A percentile compares a stretch with the other conserved stretches of the same genome.
phyloP scores from a whole-genome alignment of 495 filamentous ascomycete species.

The Daldinia concentrica region DNA sequence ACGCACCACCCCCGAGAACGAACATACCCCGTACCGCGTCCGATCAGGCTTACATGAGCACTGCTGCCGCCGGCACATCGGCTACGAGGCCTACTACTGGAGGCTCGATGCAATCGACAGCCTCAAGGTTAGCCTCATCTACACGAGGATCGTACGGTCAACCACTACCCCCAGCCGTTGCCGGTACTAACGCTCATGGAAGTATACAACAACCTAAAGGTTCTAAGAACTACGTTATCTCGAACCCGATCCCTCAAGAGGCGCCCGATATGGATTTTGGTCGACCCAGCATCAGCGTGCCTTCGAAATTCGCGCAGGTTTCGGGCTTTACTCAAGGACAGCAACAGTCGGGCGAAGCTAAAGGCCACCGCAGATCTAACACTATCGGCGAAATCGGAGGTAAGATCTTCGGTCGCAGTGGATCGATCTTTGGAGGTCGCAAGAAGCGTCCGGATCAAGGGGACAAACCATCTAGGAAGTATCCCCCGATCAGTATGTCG shows the following conservation, averaged over 20 bases:
- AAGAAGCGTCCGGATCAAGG: slow-evolving; percentile 55
- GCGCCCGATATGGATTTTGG: slow-evolving; percentile 60
- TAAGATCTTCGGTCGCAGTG: slow-evolving; percentile 80
- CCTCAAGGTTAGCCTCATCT: slow-evolving; percentile 64
- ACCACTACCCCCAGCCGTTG: slow-evolving; percentile 86
- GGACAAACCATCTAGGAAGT: slow-evolving; percentile 64
- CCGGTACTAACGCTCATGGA: slow-evolving; percentile 89
- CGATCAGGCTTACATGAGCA: slow-evolving; percentile 57
- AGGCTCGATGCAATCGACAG: slow-evolving; percentile 77
- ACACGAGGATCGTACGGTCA: slow-evolving; percentile 89
- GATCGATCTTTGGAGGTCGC: slow-evolving; percentile 75
- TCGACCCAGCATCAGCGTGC: slow-evolving; percentile 67
- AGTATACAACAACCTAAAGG: slow-evolving; percentile 82
- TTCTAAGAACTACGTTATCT: slow-evolving; percentile 78
- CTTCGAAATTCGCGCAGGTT: slow-evolving; percentile 61
- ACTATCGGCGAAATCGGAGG: slow-evolving; percentile 83
- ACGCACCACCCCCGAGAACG: slow-evolving; percentile 59
- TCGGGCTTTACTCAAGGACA: slow-evolving; percentile 53
- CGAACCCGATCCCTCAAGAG: slow-evolving; percentile 71
- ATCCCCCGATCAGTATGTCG: slow-evolving; percentile 83
- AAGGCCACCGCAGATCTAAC: slow-evolving; percentile 90
- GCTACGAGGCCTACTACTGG: slow-evolving; percentile 79
- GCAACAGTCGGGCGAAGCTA: slow-evolving; percentile 49
- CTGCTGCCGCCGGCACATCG: slow-evolving; percentile 54
- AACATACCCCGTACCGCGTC: slow-evolving; percentile 62